These are phyloP conservation scores for Cardamine chenopodiifolia DNA, from an alignment of 345 rosid species.

Conservation along the genomic window DNA sequence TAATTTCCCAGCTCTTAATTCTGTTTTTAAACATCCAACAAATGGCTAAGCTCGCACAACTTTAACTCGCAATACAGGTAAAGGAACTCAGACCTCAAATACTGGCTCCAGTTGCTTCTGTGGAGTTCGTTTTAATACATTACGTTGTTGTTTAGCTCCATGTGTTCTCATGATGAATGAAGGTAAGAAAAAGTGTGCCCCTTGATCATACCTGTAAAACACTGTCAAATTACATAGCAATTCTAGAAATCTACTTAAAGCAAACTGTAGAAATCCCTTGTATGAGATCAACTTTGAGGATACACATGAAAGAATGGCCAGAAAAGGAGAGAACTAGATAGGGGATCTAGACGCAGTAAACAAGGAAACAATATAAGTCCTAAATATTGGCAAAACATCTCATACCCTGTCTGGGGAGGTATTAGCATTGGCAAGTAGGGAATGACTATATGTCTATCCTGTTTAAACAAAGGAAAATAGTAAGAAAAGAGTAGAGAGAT, in stretches of 20 bases:
- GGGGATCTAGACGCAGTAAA: constrained; percentile 11
- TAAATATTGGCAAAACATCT: constrained; percentile 19
- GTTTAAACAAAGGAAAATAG: constrained; percentile 41
- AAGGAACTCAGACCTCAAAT: constrained; percentile 68
- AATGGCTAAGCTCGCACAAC: constrained; percentile 17
- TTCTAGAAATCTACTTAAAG: constrained; percentile 25
- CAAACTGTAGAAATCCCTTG: constrained; percentile 6
- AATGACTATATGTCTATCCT: constrained; percentile 98
- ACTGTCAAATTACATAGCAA: constrained; percentile 35
- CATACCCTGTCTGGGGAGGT: constrained; percentile 89
- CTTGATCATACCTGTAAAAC: constrained; percentile 76
- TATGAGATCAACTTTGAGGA: constrained; percentile 13
- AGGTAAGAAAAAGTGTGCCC: constrained; percentile 85
- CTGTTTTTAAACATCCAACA: constrained; percentile 17
- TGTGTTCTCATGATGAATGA: constrained; percentile 92
- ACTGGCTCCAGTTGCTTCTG: constrained; percentile 62
- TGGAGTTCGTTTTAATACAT: constrained; percentile 62
- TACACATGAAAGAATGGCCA: constrained; percentile 7
- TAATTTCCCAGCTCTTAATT: background rate
- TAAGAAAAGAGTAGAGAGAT: constrained; percentile 28
- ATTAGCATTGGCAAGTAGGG: constrained; percentile 98
- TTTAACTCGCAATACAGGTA: constrained; percentile 6
- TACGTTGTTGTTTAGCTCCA: constrained; percentile 86
- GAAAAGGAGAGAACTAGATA: constrained; percentile 16
- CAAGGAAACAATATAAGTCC: constrained; percentile 15